A percentile compares a stretch with the other conserved stretches of the same genome.
Evolutionary conservation across 495 filamentous ascomycete species (phyloP).

Genomic region (Lophiostoma macrostomum): DNA sequence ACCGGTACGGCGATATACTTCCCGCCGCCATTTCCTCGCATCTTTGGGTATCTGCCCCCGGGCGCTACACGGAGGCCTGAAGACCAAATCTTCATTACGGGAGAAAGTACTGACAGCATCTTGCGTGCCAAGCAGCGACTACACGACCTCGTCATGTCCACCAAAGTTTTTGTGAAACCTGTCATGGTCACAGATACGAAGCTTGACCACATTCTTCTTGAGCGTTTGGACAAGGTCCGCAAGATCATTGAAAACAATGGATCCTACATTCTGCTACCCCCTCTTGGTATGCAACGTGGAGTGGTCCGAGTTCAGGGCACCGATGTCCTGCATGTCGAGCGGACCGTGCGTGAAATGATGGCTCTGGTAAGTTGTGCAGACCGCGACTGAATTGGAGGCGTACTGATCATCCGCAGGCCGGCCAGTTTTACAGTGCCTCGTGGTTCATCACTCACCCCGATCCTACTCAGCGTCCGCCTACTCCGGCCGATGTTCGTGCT

Average conservation of each 20-base stretch:
- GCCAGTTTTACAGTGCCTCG: constrained; percentile 94
- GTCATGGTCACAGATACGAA: constrained; percentile 80
- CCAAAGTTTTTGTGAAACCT: constrained; percentile 87
- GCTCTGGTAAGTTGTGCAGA: constrained; percentile 59
- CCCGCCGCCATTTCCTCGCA: constrained; percentile 83
- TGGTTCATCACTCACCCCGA: constrained; percentile 90
- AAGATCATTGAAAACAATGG: constrained; percentile 98
- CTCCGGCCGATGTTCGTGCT: constrained; percentile 69
- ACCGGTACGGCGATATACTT: constrained; percentile 97
- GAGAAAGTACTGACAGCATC: constrained; percentile 75
- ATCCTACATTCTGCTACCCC: constrained; percentile 85
- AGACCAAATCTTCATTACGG: constrained; percentile 90
- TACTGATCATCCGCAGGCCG: constrained; percentile 57
- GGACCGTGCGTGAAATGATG: constrained; percentile 93
- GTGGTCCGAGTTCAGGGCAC: constrained; percentile 85
- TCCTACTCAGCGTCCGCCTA: constrained; percentile 66
- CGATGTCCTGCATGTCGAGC: constrained; percentile 88
- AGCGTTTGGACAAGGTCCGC: constrained; percentile 89
- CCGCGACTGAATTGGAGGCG: constrained; percentile 24
- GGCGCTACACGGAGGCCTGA: constrained; percentile 75
- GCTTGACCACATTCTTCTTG: constrained; percentile 87
- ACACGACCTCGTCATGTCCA: constrained; percentile 70
- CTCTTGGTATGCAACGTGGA: constrained; percentile 73
- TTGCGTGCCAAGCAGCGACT: constrained; percentile 82
- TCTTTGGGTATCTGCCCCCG: constrained; percentile 82